Percentiles rank a stretch among this genome's conserved stretches.
Conservation (phyloP, 805 yeast genomes). For the Debaryomyces tyrocola region DNA sequence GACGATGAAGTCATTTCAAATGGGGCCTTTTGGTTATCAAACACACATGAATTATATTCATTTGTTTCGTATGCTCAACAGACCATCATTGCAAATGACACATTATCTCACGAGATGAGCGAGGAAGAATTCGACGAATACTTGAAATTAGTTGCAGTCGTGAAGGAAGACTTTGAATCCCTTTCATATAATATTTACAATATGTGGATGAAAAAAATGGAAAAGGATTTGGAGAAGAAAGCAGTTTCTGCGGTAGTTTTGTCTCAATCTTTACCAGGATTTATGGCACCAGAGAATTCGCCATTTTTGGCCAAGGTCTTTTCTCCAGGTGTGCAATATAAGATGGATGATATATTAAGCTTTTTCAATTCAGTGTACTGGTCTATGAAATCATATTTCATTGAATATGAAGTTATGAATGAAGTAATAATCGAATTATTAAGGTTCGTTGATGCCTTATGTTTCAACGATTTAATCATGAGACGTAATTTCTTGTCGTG, state of each 20-base stretch:
- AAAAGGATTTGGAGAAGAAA: slow-evolving; percentile 84
- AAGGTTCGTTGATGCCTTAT: slow-evolving; percentile 83
- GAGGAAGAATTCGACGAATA: slow-evolving; percentile 89
- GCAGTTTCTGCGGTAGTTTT: slow-evolving; percentile 93
- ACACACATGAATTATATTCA: slow-evolving; percentile 92
- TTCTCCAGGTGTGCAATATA: slow-evolving; percentile 66
- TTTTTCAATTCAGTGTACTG: slow-evolving; percentile 88
- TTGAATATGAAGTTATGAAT: slow-evolving; percentile 80
- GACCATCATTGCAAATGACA: slow-evolving; percentile 84
- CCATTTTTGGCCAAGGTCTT: slow-evolving; percentile 85
- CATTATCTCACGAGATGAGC: slow-evolving; percentile 78
- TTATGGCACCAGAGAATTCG: slow-evolving; percentile 79
- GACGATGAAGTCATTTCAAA: slow-evolving; percentile 87
- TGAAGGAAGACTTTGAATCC: slow-evolving; percentile 91
- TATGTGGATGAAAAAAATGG: slow-evolving; percentile 95
- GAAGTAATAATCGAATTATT: slow-evolving; percentile 82
- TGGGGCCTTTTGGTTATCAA: slow-evolving; percentile 97
- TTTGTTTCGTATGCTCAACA: slow-evolving; percentile 92
- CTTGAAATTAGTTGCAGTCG: slow-evolving; percentile 82
- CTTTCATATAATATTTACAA: slow-evolving; percentile 91
- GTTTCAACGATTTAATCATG: slow-evolving; percentile 95
- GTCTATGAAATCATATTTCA: slow-evolving; percentile 88
- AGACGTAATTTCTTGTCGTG: slow-evolving; percentile 92
- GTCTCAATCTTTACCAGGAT: slow-evolving; percentile 95
- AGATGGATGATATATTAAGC: slow-evolving; percentile 92